Base-by-base conservation (phyloP, 164 flowering plant genomes). In the Berberis vulgaris region DNA sequence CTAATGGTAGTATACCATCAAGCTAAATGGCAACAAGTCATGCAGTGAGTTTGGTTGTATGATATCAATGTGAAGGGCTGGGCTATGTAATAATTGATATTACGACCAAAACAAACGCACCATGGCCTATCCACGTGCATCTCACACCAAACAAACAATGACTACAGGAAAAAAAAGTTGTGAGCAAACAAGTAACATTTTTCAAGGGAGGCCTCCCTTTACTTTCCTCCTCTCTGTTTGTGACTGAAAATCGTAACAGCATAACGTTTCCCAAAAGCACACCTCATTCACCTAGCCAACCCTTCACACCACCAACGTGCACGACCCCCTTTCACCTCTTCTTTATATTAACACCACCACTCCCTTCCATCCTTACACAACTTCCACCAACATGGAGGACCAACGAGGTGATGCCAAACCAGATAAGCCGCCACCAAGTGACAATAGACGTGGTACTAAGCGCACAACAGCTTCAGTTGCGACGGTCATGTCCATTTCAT, bases 261-360 rank as follows among this genome's bases (percentile, higher is more conserved):
- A 49, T 80, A 76, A 76, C 83, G 78, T 73, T 69, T 67, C 60
- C 60, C 59, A 52, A 46, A 50, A 65, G 73, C 67, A 67, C 72
- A 46, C 74, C 82, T 63, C 77, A 78, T 69, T 81, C 72, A 62
- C 72, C 79, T 70, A 69, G 82, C 83, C 74, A 73, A 72, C 77
- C 77, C 73, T 65, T 81, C 97, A 90, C 86, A 80, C 83, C 78
- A 86, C 81, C 75, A 79, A 79, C 87, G 79, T 86, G 90, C 70
- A 41, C 69, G 45, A 57, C 46, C 42, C 64, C 45, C 57, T 45
- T 57, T 66, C 11, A 57, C 46, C 42, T 63, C 45, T 52, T 45
- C 60, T 66, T n/a, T 62, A 65, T 75, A 76, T 69, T 72, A 71
- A 59, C 73, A 59, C 69, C 63, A 59, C 41, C 69, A 52, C 70